Percentiles rank a stretch among this genome's conserved stretches.
These are phyloP conservation scores for Primulina tabacum DNA, from an alignment of 257 asterid species.

Conservation along the genomic window DNA sequence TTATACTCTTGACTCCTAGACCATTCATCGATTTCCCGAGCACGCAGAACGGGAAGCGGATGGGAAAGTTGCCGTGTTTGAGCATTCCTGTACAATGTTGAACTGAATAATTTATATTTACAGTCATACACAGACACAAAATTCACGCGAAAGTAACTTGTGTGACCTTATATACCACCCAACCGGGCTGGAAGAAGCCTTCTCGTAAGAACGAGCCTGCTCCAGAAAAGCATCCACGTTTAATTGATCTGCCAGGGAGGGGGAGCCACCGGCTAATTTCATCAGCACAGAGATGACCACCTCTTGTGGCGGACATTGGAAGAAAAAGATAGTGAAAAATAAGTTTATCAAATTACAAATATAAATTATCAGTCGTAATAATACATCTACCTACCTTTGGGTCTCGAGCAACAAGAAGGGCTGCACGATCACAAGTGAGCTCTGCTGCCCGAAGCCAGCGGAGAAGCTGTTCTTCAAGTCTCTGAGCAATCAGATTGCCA, in stretches of 20 bases:
- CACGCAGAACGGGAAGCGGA: constrained; percentile 94
- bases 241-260: constrained; percentile 84
- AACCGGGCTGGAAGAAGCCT: constrained; percentile 86
- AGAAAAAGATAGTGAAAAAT: constrained; percentile 26
- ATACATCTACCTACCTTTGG: constrained; percentile 64
- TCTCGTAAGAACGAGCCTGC: constrained; percentile 94
- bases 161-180: constrained; percentile 92
- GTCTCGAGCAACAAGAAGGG: constrained; percentile 87
- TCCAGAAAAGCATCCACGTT: constrained; percentile 95
- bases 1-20: constrained; percentile 78
- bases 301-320: constrained; percentile 71
- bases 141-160: constrained; percentile 7
- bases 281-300: constrained; percentile 93
- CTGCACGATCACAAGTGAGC: constrained; percentile 95
- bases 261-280: constrained; percentile 99
- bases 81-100: constrained; percentile 61
- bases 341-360: constrained; percentile 6
- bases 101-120: constrained; percentile 7
- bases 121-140: constrained; percentile 16
- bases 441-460: constrained; percentile 99
- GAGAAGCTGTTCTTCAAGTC: constrained; percentile 83
- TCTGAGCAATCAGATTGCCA: constrained; percentile 83
- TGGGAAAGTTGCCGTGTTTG: constrained; percentile 94
- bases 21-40: constrained; percentile 95
- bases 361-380: constrained; percentile 1